Conservation (phyloP, 352 stramenopile species). For the Nothophytophthora sp. region DNA sequence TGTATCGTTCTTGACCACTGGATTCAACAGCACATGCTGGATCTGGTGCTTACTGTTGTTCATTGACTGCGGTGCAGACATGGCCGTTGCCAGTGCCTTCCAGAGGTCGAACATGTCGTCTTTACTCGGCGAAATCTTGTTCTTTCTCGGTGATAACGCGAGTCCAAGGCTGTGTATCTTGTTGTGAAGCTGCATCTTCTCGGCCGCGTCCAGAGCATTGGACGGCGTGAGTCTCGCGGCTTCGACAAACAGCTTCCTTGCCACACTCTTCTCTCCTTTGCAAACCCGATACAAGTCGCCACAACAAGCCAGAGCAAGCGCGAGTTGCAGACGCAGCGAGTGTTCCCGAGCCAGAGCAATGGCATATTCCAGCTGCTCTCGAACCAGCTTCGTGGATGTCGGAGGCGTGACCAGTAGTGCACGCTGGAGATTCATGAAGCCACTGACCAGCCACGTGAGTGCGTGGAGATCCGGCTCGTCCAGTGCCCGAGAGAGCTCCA, state of each 20-base stretch:
- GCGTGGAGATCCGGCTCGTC: slow-evolving; percentile 48
- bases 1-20: slow-evolving; percentile 14
- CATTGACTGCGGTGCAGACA: slow-evolving; percentile 7
- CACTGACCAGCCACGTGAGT: slow-evolving; percentile 48
- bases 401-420: slow-evolving; percentile 5
- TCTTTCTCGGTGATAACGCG: not conserved
- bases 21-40: slow-evolving; percentile 10
- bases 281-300: slow-evolving; percentile 28
- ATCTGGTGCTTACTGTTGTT: slow-evolving; percentile 4
- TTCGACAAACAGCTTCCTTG: slow-evolving; percentile 28
- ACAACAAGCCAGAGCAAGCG: slow-evolving; percentile 39
- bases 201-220: slow-evolving; percentile 23
- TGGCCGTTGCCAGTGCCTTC: slow-evolving; percentile 11
- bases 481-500: slow-evolving; percentile 34
- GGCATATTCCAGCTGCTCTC: slow-evolving; percentile 31
- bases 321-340: slow-evolving; percentile 31
- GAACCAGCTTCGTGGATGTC: slow-evolving; percentile 17
- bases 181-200: slow-evolving; percentile 51
- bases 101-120: slow-evolving; percentile 28
- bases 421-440: slow-evolving; percentile 41
- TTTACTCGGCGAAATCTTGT: slow-evolving; percentile 18
- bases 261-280: slow-evolving; percentile 6
- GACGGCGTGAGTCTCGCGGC: slow-evolving; percentile 33
- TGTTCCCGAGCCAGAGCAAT: slow-evolving; percentile 36
- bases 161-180: slow-evolving; percentile 35